Percentiles rank a stretch among this genome's conserved stretches.
phyloP scores from a whole-genome alignment of 192 early-diverging fungal genomes.

The Gaertneriomyces semiglobifer region DNA sequence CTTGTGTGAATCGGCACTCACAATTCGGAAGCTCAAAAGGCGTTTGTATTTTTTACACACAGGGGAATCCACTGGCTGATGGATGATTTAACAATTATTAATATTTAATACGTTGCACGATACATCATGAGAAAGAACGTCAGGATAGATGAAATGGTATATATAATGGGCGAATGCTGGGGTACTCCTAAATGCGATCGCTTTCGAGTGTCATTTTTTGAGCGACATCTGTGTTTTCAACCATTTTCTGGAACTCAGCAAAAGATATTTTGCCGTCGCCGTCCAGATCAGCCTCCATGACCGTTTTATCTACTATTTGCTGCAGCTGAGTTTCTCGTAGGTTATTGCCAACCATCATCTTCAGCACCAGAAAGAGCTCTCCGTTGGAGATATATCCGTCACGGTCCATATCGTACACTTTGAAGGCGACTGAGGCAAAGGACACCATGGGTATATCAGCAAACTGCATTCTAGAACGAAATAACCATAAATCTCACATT shows the following conservation, averaged over 20 bases:
- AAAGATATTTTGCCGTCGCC: constrained; percentile 95
- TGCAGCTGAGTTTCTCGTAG: constrained; percentile 94
- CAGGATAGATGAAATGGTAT: no score
- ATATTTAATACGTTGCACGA: no score
- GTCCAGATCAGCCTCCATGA: constrained; percentile 95
- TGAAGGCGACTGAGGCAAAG: constrained; percentile 78
- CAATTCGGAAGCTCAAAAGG: no score
- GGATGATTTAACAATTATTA: no score
- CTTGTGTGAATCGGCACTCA: no score
- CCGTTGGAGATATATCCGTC: constrained; percentile 99
- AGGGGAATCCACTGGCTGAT: no score
- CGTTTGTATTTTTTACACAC: no score
- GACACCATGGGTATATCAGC: neutral
- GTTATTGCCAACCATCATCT: constrained; percentile 99
- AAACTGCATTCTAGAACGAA: neutral
- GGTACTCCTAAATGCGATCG: constrained; percentile 37
- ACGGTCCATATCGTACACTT: constrained; percentile 98
- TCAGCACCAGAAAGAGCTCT: constrained; percentile 95
- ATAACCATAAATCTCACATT: constrained; percentile 56
- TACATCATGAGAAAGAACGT: no score
- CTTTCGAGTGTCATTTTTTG: constrained; percentile 90
- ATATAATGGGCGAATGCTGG: no score
- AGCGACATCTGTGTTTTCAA: constrained; percentile 94
- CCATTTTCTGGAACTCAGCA: constrained; percentile 90
- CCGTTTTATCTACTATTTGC: constrained; percentile 99